A percentile compares a stretch with the other conserved stretches of the same genome.
These are phyloP conservation scores for Amanita phalloides DNA, from an alignment of 768 basidiomycete species.

Conservation along the genomic window DNA sequence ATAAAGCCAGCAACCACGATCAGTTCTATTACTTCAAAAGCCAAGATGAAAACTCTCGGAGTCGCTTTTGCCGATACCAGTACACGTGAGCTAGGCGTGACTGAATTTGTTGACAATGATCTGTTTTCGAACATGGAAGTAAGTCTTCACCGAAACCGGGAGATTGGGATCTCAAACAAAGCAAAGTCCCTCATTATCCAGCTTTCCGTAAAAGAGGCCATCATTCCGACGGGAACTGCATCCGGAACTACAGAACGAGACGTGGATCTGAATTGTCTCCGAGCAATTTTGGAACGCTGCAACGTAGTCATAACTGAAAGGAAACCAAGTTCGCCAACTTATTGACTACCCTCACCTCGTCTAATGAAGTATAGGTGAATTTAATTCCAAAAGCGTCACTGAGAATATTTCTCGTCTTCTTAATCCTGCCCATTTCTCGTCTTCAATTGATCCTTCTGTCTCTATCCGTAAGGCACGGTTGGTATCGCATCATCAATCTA, in stretches of 20 bases:
- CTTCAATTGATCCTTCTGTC: conserved; percentile 38
- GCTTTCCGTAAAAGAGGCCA: conserved; percentile 92
- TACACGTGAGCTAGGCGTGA: conserved; percentile 72
- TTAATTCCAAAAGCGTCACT: conserved; percentile 65
- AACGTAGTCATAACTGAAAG: conserved; percentile 85
- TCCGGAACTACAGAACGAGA: conserved; percentile 72
- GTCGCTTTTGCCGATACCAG: conserved; percentile 90
- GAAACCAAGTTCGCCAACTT: conserved; percentile 55
- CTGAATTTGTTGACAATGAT: conserved; percentile 92
- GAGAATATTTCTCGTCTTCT: conserved; percentile 73
- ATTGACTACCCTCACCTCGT: not conserved
- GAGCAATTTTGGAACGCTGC: conserved; percentile 81
- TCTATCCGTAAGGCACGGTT: conserved; percentile 37
- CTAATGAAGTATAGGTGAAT: conserved; percentile 52
- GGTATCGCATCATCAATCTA: not conserved
- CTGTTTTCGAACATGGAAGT: conserved; percentile 95
- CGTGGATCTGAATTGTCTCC: conserved; percentile 80
- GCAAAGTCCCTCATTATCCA: conserved; percentile 87
- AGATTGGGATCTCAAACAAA: not conserved
- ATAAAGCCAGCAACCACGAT: conserved; percentile 62
- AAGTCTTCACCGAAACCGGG: not conserved
- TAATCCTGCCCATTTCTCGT: conserved; percentile 27
- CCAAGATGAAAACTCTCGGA: conserved; percentile 67
- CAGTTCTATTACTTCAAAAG: conserved; percentile 29
- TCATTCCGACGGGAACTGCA: conserved; percentile 66